These are phyloP conservation scores for Phytophthora idaei DNA, from an alignment of 352 stramenopile genomes.

Conservation along the genomic window DNA sequence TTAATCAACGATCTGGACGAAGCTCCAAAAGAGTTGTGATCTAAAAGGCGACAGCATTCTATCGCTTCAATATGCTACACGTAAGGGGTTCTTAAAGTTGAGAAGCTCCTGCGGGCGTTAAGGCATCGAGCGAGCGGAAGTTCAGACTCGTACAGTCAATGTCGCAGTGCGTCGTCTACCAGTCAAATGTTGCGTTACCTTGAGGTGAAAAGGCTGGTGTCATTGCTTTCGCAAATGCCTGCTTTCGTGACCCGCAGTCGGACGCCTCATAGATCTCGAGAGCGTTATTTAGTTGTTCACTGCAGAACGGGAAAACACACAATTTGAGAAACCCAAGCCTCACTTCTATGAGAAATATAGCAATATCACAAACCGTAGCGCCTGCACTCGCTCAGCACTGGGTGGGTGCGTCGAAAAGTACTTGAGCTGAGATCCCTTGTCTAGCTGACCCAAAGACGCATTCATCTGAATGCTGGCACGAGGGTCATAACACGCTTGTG, in stretches of 20 bases:
- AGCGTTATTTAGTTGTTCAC: slow-evolving; percentile 46
- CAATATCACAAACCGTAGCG: slow-evolving; percentile 39
- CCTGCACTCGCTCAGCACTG: slow-evolving; percentile 61
- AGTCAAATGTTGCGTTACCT: slow-evolving; percentile 22
- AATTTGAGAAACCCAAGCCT: not conserved
- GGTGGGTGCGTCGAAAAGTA: slow-evolving; percentile 82
- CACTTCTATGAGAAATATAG: not conserved
- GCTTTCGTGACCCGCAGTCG: slow-evolving; percentile 41
- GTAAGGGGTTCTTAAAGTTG: too few relatives aligned
- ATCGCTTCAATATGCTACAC: too few relatives aligned
- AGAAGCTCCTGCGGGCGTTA: too few relatives aligned
- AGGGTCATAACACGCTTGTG: slow-evolving; percentile 61
- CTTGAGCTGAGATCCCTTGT: slow-evolving; percentile 48
- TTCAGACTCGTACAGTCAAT: too few relatives aligned
- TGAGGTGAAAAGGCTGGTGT: slow-evolving; percentile 34
- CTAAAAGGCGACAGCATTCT: too few relatives aligned
- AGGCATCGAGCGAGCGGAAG: too few relatives aligned
- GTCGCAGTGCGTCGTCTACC: slow-evolving; percentile 7
- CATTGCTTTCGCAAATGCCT: slow-evolving; percentile 42
- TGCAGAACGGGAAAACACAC: slow-evolving; percentile 5
- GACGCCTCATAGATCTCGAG: slow-evolving; percentile 54
- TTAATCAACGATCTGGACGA: too few relatives aligned
- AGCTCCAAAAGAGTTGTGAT: too few relatives aligned
- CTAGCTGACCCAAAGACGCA: slow-evolving; percentile 37
- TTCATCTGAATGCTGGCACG: slow-evolving; percentile 64